Conservation (phyloP, 2,329 filamentous ascomycete species). For the Macrophomina phaseolina region DNA sequence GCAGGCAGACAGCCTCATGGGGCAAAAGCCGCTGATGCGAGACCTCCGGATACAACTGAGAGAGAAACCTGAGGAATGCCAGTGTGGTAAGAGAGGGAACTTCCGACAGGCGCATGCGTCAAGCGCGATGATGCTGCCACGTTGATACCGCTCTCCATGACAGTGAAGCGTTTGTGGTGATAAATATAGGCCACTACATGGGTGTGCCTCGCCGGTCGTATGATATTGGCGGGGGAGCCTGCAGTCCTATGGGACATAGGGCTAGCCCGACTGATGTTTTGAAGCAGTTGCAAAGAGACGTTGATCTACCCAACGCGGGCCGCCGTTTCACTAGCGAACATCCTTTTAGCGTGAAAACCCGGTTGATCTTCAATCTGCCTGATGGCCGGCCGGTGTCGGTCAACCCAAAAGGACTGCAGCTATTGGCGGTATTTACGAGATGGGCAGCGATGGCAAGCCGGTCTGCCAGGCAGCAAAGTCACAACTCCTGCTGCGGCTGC, state of each 20-base stretch:
- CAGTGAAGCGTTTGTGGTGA: constrained; percentile 6
- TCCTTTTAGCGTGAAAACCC: neutral
- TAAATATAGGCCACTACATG: neutral
- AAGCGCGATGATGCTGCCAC: constrained; percentile 2
- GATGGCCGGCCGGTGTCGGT: neutral
- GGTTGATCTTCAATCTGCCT: neutral
- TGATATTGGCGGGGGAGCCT: neutral
- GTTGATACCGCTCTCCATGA: neutral
- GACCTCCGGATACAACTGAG: neutral
- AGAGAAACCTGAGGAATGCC: too few species aligned
- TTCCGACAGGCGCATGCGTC: neutral
- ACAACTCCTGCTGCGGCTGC: neutral
- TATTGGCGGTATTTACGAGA: neutral
- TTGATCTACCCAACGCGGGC: constrained; percentile 10
- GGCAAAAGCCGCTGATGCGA: constrained; percentile 3
- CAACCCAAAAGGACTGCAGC: constrained; percentile 2
- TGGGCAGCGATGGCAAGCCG: neutral
- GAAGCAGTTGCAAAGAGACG: neutral
- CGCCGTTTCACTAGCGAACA: constrained; percentile 4
- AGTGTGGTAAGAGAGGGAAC: too few species aligned
- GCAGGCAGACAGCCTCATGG: neutral
- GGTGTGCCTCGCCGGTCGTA: neutral
- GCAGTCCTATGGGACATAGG: neutral
- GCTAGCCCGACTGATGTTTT: neutral
- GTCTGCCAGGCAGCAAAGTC: constrained; percentile 21